Conservation (phyloP, 2,329 filamentous ascomycete genomes). For the Coniochaeta ligniaria region DNA sequence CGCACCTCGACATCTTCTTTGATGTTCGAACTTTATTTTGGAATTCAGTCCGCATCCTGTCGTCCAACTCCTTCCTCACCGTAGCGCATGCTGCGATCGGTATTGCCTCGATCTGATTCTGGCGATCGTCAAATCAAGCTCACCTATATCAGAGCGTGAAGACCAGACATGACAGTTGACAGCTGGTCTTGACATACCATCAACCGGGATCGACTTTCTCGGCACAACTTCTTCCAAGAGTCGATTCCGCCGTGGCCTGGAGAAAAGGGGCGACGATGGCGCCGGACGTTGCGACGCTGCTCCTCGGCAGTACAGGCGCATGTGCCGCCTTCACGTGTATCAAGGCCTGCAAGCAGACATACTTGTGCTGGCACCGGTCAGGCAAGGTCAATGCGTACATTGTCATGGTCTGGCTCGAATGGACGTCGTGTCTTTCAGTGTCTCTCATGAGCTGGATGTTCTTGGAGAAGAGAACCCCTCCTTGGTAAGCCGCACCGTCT, state of each 20-base stretch:
- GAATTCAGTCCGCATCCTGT: neutral
- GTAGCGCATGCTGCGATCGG: no score
- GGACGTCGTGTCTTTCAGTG: conserved; percentile 19
- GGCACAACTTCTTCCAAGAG: neutral
- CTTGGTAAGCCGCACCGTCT: conserved; percentile 14
- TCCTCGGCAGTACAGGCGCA: conserved; percentile 24
- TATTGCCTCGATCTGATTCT: no score
- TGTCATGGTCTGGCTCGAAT: conserved; percentile 28
- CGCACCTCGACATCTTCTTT: neutral
- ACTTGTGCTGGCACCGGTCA: conserved; percentile 16
- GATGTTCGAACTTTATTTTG: neutral
- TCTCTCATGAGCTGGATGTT: conserved; percentile 25
- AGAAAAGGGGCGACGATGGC: neutral
- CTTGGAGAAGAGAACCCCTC: conserved; percentile 17
- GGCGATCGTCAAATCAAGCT: no score
- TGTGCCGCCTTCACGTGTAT: conserved; percentile 22
- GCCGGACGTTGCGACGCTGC: conserved; percentile 16
- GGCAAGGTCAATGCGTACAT: conserved; percentile 23
- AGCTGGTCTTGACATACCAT: neutral
- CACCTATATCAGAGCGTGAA: neutral
- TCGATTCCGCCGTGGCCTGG: neutral
- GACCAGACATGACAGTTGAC: neutral
- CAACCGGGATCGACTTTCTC: neutral
- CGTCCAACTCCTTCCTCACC: no score
- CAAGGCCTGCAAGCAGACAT: conserved; percentile 25